Evolutionary conservation across 1,284 basidiomycete genomes (phyloP).

Genomic region (Trametes pubescens): DNA sequence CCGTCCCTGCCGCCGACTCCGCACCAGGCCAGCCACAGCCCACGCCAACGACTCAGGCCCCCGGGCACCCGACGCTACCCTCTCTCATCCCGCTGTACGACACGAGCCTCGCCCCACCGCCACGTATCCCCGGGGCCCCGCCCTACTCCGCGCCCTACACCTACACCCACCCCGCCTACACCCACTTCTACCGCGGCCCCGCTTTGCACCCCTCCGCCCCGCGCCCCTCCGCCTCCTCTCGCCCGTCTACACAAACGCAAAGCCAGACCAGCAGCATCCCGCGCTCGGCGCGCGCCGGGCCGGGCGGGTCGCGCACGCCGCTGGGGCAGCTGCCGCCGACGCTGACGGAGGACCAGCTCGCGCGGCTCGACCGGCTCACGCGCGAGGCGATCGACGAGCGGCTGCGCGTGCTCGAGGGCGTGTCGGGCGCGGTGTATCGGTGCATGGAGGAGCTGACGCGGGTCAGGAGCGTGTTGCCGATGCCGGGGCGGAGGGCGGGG

Average conservation of each 20-base stretch:
- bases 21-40: not conserved
- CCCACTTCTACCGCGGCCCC: conserved; percentile 3
- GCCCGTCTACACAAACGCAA: not conserved
- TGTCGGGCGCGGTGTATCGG: conserved; percentile 71
- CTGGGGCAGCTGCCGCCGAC: conserved; percentile 54
- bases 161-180: not conserved
- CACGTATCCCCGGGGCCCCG: conserved; percentile 5
- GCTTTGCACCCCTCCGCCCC: not conserved
- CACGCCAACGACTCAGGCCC: not conserved
- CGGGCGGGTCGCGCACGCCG: conserved; percentile 30
- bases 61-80: conserved; percentile 44
- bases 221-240: not conserved
- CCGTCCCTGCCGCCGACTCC: not conserved
- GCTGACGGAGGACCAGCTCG: conserved; percentile 67
- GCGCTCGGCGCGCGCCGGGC: conserved; percentile 17
- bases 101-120: conserved; percentile 26
- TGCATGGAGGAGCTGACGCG: conserved; percentile 82
- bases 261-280: conserved; percentile 12
- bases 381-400: conserved; percentile 86
- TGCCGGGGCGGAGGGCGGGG: conserved; percentile 16
- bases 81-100: conserved; percentile 54
- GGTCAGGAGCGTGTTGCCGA: conserved; percentile 74
- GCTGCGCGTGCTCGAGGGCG: conserved; percentile 75
- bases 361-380: conserved; percentile 66
- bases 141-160: conserved; percentile 16